Percentiles rank a stretch among this genome's conserved stretches.
Evolutionary conservation across 2,329 filamentous ascomycete genomes (phyloP).

Genomic region (Clarireedia homoeocarpa): DNA sequence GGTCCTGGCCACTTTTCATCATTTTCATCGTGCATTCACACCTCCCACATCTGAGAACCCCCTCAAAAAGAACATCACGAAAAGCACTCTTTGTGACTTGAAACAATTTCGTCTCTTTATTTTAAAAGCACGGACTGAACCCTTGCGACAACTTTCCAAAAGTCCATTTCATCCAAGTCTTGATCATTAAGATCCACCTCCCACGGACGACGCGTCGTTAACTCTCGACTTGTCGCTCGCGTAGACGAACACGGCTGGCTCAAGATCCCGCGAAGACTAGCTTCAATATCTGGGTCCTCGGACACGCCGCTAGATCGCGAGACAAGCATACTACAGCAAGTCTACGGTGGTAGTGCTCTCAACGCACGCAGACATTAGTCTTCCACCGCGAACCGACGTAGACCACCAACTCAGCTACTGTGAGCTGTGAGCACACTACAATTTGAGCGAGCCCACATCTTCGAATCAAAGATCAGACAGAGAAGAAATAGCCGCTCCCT

Average conservation of each 20-base stretch:
- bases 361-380: too few species aligned
- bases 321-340: background rate
- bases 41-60: background rate
- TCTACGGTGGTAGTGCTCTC: too few species aligned
- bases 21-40: background rate
- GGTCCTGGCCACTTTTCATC: background rate
- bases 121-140: background rate
- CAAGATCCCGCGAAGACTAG: background rate
- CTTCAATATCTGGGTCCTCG: background rate
- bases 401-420: constrained; percentile 5
- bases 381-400: constrained; percentile 8
- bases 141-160: background rate
- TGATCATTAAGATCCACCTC: background rate
- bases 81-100: background rate
- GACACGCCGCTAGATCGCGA: background rate
- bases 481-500: constrained; percentile 9
- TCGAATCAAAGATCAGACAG: constrained; percentile 21
- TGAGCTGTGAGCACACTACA: background rate
- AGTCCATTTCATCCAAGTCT: background rate
- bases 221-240: background rate
- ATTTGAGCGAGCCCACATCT: constrained; percentile 7
- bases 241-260: background rate
- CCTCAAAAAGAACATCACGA: background rate
- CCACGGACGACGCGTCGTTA: background rate
- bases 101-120: background rate